Percentiles rank a stretch among this genome's conserved stretches.
These are phyloP conservation scores for Cucumis melo DNA, from an alignment of 306 rosid species.

Conservation along the genomic window DNA sequence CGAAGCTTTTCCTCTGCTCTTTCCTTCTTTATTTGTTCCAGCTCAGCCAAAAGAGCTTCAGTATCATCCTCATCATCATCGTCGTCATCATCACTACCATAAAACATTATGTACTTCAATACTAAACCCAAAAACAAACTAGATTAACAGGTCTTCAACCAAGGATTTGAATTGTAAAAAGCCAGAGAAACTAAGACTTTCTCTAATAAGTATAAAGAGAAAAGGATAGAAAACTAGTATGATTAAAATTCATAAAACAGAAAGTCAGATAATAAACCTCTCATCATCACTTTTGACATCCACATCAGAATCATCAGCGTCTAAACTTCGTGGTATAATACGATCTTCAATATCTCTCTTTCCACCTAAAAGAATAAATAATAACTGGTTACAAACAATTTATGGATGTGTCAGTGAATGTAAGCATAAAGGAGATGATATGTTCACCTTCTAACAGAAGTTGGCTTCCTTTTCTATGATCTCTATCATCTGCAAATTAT, in stretches of 20 bases:
- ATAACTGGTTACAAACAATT: not conserved
- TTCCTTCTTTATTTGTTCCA: conserved; percentile 94
- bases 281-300: conserved; percentile 86
- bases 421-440: conserved; percentile 5
- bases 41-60: conserved; percentile 88
- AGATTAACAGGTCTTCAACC: not conserved
- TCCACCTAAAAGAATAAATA: conserved; percentile 29
- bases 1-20: conserved; percentile 86
- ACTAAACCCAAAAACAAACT: not conserved
- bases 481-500: conserved; percentile 70
- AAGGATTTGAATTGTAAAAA: not conserved
- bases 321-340: conserved; percentile 62
- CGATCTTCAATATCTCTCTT: conserved; percentile 74
- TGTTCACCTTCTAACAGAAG: conserved; percentile 63
- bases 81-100: conserved; percentile 31
- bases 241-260: not conserved
- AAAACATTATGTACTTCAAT: not conserved
- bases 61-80: conserved; percentile 76
- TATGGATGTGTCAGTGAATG: not conserved
- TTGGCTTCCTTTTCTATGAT: conserved; percentile 61
- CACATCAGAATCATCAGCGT: conserved; percentile 91
- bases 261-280: conserved; percentile 32
- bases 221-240: not conserved
- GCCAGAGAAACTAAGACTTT: not conserved
- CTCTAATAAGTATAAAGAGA: not conserved